A percentile compares a stretch with the other conserved stretches of the same genome.
These are phyloP conservation scores for Irpex lacteus DNA, from an alignment of 1,284 basidiomycete genomes.

Conservation along the genomic window DNA sequence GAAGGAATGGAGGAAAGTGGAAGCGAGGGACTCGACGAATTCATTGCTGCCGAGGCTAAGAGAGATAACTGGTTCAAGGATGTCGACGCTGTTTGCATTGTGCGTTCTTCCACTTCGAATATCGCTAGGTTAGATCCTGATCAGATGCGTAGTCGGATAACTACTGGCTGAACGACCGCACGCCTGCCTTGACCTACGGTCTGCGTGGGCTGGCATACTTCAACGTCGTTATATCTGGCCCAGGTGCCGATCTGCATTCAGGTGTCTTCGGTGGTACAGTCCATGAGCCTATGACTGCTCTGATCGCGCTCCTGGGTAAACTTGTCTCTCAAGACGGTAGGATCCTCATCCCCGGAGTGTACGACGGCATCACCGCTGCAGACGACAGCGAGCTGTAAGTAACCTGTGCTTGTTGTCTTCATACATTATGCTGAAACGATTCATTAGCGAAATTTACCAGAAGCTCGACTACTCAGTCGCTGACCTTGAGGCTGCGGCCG, in stretches of 20 bases:
- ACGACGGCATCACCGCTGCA: constrained; percentile 81
- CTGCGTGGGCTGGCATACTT: constrained; percentile 91
- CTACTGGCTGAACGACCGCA: constrained; percentile 82
- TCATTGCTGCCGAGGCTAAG: constrained; percentile 79
- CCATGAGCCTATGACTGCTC: constrained; percentile 88
- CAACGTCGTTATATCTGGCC: constrained; percentile 82
- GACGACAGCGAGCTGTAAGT: constrained; percentile 74
- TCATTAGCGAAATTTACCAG: constrained; percentile 59
- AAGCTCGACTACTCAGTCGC: constrained; percentile 71
- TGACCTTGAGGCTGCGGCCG: constrained; percentile 84
- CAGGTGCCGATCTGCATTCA: constrained; percentile 89
- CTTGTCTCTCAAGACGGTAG: constrained; percentile 83
- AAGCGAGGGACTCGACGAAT: constrained; percentile 89
- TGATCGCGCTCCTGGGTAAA: constrained; percentile 78
- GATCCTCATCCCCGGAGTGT: constrained; percentile 90
- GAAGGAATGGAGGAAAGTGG: constrained; percentile 99
- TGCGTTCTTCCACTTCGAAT: constrained; percentile 36
- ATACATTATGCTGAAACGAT: background rate
- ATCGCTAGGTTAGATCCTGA: background rate
- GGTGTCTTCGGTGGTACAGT: constrained; percentile 87
- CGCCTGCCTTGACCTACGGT: constrained; percentile 75
- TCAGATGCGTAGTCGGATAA: constrained; percentile 67
- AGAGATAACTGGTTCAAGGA: constrained; percentile 81
- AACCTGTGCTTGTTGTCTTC: background rate
- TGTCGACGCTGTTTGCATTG: constrained; percentile 95